phyloP scores from a whole-genome alignment of 2,329 filamentous ascomycete genomes.

The Berkeleyomyces rouxiae region DNA sequence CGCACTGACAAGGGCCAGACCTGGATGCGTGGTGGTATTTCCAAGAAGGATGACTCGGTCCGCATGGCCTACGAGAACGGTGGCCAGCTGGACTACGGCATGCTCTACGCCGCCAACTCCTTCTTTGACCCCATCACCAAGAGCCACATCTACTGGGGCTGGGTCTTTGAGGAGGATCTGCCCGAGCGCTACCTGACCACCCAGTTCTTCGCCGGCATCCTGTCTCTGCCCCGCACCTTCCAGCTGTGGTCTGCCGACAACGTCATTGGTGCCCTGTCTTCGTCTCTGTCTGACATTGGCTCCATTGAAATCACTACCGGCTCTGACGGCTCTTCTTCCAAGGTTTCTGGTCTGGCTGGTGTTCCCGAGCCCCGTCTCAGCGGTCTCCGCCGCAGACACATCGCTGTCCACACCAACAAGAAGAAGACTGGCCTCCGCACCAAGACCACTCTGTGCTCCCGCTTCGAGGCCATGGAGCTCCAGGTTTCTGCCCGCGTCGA shows the following conservation, averaged over 20 bases:
- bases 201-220: conserved; percentile 9
- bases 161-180: conserved; percentile 10
- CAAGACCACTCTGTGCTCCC: conserved; percentile 10
- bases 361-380: conserved; percentile 4
- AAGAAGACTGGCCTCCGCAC: conserved; percentile 10
- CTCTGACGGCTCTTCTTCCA: neutral
- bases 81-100: conserved; percentile 16
- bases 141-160: conserved; percentile 4
- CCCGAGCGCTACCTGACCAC: conserved; percentile 3
- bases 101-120: conserved; percentile 16
- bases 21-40: conserved; percentile 5
- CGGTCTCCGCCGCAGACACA: conserved; percentile 9
- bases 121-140: conserved; percentile 15
- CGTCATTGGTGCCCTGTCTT: conserved; percentile 6
- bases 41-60: neutral
- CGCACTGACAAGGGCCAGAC: conserved; percentile 8
- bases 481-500: neutral
- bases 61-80: conserved; percentile 7
- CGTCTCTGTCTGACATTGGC: conserved; percentile 4
- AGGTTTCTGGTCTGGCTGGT: conserved; percentile 6
- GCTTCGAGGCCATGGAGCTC: conserved; percentile 8
- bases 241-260: conserved; percentile 9
- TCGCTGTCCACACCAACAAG: conserved; percentile 2
- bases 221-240: conserved; percentile 9
- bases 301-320: conserved; percentile 5